These are phyloP conservation scores for Colletotrichum orbiculare DNA, from an alignment of 2,329 filamentous ascomycete species.

Conservation along the genomic window DNA sequence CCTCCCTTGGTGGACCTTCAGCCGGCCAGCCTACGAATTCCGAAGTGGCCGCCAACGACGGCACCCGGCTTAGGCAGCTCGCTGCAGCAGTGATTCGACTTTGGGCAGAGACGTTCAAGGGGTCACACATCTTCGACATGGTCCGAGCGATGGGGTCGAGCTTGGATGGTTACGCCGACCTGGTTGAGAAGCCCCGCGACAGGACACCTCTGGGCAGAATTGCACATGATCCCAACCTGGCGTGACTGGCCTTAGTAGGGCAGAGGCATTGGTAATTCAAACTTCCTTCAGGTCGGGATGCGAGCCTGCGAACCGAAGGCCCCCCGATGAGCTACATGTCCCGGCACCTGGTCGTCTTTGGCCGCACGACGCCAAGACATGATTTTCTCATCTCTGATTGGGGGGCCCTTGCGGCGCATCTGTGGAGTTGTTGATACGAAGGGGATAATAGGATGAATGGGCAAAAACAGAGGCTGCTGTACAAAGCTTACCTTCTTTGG, in stretches of 20 bases:
- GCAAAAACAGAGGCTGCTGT: neutral
- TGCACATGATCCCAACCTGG: constrained; percentile 34
- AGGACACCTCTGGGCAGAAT: constrained; percentile 55
- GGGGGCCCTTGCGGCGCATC: constrained; percentile 10
- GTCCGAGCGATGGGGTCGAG: constrained; percentile 68
- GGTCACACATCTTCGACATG: constrained; percentile 70
- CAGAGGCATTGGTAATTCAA: neutral
- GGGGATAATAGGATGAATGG: neutral
- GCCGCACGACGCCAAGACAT: constrained; percentile 19
- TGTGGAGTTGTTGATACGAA: neutral
- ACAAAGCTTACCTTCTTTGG: neutral
- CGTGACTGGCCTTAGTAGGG: constrained; percentile 5
- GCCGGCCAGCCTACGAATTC: constrained; percentile 50
- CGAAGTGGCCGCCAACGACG: constrained; percentile 59
- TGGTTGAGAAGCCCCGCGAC: constrained; percentile 66
- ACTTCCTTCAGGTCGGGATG: neutral
- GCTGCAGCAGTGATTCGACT: constrained; percentile 68
- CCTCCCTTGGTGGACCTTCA: constrained; percentile 58
- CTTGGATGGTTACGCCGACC: constrained; percentile 66
- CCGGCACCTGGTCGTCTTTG: neutral
- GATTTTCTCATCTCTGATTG: neutral
- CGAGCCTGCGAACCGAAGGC: neutral
- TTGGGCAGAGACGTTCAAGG: constrained; percentile 72
- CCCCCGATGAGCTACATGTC: neutral
- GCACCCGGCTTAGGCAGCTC: constrained; percentile 64